phyloP scores from a whole-genome alignment of 129 eudicot species.

The Artemisia tridentata region DNA sequence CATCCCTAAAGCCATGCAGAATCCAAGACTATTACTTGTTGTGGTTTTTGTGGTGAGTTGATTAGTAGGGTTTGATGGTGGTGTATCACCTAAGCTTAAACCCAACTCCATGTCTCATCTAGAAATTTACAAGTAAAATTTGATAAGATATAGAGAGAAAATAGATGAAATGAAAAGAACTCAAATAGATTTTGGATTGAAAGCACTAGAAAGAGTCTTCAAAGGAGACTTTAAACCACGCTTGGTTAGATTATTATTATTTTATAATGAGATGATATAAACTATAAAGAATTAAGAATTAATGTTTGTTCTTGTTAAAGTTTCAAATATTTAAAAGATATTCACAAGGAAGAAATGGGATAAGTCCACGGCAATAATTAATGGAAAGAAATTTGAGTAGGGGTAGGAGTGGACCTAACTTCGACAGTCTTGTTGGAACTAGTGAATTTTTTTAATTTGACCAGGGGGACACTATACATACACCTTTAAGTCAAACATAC shows the following conservation, averaged over 20 bases:
- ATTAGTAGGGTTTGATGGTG: conserved; percentile 25
- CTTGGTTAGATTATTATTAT: conserved; percentile 19
- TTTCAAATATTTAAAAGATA: neutral
- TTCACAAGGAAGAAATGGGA: conserved; percentile 17
- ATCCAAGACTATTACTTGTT: neutral
- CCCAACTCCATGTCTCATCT: conserved; percentile 62
- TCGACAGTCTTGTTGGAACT: conserved; percentile 28
- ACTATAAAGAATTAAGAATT: neutral
- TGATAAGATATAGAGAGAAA: conserved; percentile 1
- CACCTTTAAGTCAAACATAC: no score
- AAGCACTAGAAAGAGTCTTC: conserved; percentile 55
- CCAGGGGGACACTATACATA: no score
- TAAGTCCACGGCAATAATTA: conserved; percentile 41
- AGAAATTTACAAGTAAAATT: neutral
- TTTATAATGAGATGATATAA: neutral
- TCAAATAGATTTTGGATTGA: conserved; percentile 32
- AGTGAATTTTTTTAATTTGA: conserved; percentile 17
- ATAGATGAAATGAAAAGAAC: conserved; percentile 11
- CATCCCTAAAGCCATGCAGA: conserved; percentile 21
- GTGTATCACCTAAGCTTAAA: conserved; percentile 60
- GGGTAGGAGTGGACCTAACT: conserved; percentile 44
- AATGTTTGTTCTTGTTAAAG: neutral
- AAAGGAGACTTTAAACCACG: conserved; percentile 54
- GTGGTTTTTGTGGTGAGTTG: neutral
- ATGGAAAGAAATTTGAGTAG: conserved; percentile 26